Base-by-base conservation (phyloP, 1,284 basidiomycete genomes). In the Fomitopsis palustris region DNA sequence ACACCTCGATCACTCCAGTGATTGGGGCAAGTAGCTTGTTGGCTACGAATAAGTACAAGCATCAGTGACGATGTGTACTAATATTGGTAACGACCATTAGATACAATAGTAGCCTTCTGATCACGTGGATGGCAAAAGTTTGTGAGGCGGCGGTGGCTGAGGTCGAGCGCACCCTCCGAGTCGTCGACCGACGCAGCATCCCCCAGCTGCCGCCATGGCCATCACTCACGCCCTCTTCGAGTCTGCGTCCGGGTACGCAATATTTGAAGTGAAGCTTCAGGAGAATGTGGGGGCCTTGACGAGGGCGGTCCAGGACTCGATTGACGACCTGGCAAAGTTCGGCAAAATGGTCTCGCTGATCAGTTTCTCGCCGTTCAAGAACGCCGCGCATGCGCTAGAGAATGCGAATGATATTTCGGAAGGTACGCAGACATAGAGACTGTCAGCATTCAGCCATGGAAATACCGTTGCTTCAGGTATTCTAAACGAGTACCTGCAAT, bases 361-460 rank as follows among this genome's bases (percentile, higher is more conserved):
- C 74, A 96, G 92, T 72, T 99, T 98, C 81, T 84, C 89, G 60
- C 96, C 97, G 1, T 99, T 97, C 83, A 95, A 94, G 75, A 95
- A 83, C 65, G 95, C 96, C 41, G 95, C 94, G 1, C 92, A 98
- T 74, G 97, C 96, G 29, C 80, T 99, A 65, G 95, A 99, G 78
- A 98, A 97, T 70, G 90, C 91, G 59, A 97, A 98, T 73, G 96
- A 99, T 76, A 78, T 99, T 17, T 98, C 96, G 5, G 96, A 98
- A 82, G 95, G 96, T 95, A 12, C 25, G 62, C 55, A 42, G 43
- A 31, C 47, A 51, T 21, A 17, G 43, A 37, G 12, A 16, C 37
- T 37, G 41, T 7, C 27, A 41, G 53, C 19, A 33, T 63, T n/a
- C 56, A n/a, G 23, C 45, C 12, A 42, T 3, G 43, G 37, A 31